Evolutionary conservation across 495 filamentous ascomycete genomes (phyloP), one percentile per base, ranked within the genome.

Genomic region (Patellaria atrata): DNA sequence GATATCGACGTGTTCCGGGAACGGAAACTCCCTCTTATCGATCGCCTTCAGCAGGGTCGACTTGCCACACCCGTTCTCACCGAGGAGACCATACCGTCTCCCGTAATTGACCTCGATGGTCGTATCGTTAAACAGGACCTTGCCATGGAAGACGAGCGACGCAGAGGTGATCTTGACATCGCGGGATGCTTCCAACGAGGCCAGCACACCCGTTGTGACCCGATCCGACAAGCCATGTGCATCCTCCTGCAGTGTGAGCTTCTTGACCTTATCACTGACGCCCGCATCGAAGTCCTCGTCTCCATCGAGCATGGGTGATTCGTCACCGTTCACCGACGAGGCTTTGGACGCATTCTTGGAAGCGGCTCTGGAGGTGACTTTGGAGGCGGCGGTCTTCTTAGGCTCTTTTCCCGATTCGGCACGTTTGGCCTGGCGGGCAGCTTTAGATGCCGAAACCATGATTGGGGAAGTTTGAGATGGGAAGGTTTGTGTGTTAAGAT

Each of bases 61-160:
- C 65, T 99, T 99, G 52, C 89, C 89, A 52, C 89, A 99, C 33
- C 89, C 89, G 75, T 99, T 99, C 69, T 99, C 89, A 51, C 89
- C 89, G 37, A 99, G 63, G 33, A 99, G 64, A 54, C 89, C 89
- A 56, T 99, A 99, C 33, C 89, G 74, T 45, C 87, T 80, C 37
- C 79, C 81, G 54, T 84, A 84, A 54, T 82, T 93, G 48, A 99
- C 68, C 58, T 99, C 89, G 51, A 99, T 69, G 17, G 77, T 86
- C 35, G 81, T 77, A 58, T 99, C 89, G 47, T 73, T 83, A 58
- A 99, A 77, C 35, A 99, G 75, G 44, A 99, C 91, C 45, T 78
- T 86, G 43, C 89, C 89, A 64, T 99, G 89, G 72, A 99, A 99
- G 39, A 92, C 84, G 35, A 99, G 65, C 22, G 79, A 91, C 47